Conservation (phyloP, 2,329 filamentous ascomycete genomes). For the Cyclaneusma minus region DNA sequence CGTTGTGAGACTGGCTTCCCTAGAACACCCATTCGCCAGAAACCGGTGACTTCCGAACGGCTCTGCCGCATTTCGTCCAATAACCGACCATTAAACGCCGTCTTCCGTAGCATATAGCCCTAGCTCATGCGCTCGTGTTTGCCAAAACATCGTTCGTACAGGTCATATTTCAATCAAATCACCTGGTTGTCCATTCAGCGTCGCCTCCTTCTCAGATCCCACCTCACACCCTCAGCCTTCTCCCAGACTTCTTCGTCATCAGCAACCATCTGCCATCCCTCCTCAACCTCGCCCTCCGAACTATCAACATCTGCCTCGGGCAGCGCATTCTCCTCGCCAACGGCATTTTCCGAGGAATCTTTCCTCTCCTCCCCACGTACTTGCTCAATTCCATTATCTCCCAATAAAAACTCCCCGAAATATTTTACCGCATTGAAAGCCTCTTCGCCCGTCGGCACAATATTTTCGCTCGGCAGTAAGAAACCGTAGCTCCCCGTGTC, state of each 20-base stretch:
- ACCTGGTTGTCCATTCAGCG: no score
- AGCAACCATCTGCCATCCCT: slow-evolving; percentile 3
- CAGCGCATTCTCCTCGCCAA: slow-evolving; percentile 21
- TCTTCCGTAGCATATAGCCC: no score
- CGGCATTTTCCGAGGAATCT: neutral
- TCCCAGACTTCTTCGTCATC: slow-evolving; percentile 5
- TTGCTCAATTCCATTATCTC: slow-evolving; percentile 50
- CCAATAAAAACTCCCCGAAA: slow-evolving; percentile 64
- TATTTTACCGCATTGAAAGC: slow-evolving; percentile 71
- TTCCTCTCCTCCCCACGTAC: slow-evolving; percentile 10
- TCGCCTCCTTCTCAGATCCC: slow-evolving; percentile 12
- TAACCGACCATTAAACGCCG: no score
- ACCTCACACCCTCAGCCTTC: slow-evolving; percentile 9
- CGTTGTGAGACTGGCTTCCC: no score
- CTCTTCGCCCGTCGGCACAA: slow-evolving; percentile 80
- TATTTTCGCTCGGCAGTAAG: slow-evolving; percentile 70
- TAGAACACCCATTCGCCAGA: no score
- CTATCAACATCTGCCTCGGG: slow-evolving; percentile 9
- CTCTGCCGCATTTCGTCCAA: no score
- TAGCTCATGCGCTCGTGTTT: no score
- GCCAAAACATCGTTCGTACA: no score
- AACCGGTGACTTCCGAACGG: no score
- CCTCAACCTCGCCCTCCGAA: slow-evolving; percentile 6
- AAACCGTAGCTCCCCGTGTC: slow-evolving; percentile 94
- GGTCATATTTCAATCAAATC: no score